These are phyloP conservation scores for Medicago truncatula DNA, from an alignment of 306 rosid genomes.

Conservation along the genomic window DNA sequence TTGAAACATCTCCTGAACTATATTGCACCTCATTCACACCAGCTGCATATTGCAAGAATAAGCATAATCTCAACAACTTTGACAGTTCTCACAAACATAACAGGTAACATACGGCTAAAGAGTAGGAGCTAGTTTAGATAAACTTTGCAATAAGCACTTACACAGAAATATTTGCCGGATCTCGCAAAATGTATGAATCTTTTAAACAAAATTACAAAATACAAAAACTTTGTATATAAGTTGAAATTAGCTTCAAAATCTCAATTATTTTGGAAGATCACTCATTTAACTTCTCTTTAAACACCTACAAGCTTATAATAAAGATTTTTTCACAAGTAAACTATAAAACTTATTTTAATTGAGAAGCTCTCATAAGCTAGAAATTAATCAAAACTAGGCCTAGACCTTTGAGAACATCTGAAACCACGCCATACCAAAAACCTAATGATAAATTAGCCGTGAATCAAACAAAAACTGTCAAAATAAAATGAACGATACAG, in stretches of 20 bases:
- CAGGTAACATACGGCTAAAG: constrained; percentile 31
- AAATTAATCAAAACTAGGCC: constrained; percentile 17
- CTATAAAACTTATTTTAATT: constrained; percentile 7
- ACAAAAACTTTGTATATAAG: not conserved
- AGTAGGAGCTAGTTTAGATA: constrained; percentile 1
- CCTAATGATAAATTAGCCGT: constrained; percentile 36
- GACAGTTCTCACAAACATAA: constrained; percentile 28
- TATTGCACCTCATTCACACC: constrained; percentile 74
- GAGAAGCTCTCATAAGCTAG: not conserved
- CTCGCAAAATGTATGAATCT: not conserved
- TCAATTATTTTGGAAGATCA: not conserved
- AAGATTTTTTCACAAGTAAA: constrained; percentile 1
- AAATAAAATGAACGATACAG: constrained; percentile 17
- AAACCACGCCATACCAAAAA: constrained; percentile 28
- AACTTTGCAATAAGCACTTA: not conserved
- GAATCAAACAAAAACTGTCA: constrained; percentile 31
- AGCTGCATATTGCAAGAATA: constrained; percentile 53
- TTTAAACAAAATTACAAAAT: not conserved
- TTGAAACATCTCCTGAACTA: constrained; percentile 74
- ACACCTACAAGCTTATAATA: constrained; percentile 10
- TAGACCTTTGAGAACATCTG: constrained; percentile 19
- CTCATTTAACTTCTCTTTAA: constrained; percentile 5
- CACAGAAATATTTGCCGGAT: not conserved
- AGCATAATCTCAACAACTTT: constrained; percentile 27
- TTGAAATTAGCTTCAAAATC: constrained; percentile 14